A percentile compares a stretch with the other conserved stretches of the same genome.
phyloP scores from a whole-genome alignment of 176 grass and related monocot species.

The Triticum dicoccoides region DNA sequence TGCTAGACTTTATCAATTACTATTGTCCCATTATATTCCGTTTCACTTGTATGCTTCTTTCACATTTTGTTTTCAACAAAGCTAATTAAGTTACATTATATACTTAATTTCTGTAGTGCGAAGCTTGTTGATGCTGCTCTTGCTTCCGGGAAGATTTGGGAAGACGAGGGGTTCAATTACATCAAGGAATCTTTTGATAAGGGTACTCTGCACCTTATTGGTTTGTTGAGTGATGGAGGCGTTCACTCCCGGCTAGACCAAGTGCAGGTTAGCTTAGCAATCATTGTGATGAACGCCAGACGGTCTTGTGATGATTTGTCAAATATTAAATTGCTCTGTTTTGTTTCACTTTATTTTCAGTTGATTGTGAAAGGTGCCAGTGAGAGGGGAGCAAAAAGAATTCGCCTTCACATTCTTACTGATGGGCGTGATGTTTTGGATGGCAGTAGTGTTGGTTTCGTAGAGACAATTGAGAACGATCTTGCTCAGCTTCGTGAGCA shows the following conservation, averaged over 20 bases:
- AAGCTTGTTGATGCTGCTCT: constrained; percentile 93
- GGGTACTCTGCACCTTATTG: constrained; percentile 89
- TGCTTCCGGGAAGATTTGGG: constrained; percentile 84
- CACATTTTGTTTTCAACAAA: not conserved
- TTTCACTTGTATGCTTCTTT: not conserved
- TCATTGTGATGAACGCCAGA: not conserved
- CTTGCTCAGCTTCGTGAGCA: constrained; percentile 66
- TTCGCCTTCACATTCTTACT: constrained; percentile 90
- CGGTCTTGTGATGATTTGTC: not conserved
- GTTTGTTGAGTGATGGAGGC: constrained; percentile 95
- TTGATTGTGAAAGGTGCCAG: constrained; percentile 89
- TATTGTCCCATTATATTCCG: not conserved
- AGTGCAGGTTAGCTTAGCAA: constrained; percentile 58
- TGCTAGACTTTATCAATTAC: not conserved
- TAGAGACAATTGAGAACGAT: constrained; percentile 90
- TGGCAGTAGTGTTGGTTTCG: constrained; percentile 87
- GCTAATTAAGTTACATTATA: not conserved
- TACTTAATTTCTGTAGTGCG: constrained; percentile 45
- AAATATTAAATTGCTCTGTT: not conserved
- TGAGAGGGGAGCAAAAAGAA: constrained; percentile 87
- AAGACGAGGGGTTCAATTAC: constrained; percentile 88
- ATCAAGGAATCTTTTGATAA: constrained; percentile 84
- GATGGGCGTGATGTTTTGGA: constrained; percentile 99
- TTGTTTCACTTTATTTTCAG: constrained; percentile 49
- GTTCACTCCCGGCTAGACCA: constrained; percentile 98